Evolutionary conservation across 495 filamentous ascomycete species (phyloP).

Genomic region (Parathielavia hyrcaniae): DNA sequence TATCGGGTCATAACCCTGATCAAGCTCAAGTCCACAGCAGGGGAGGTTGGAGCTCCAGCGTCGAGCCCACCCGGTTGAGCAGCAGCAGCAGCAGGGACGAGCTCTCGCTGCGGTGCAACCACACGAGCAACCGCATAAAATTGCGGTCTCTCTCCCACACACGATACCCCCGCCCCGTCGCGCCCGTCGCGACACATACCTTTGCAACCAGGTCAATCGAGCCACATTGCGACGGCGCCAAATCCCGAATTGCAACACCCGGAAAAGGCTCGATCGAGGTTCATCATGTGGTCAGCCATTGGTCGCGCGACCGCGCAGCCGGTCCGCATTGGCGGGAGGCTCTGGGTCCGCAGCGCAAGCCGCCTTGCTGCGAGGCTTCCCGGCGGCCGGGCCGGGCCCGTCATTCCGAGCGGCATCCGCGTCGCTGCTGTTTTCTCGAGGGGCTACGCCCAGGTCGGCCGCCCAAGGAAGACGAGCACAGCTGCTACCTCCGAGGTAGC

Average conservation of each 20-base stretch:
- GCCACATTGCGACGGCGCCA: constrained; percentile 3
- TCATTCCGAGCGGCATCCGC: constrained; percentile 14
- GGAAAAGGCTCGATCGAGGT: not conserved
- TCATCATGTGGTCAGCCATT: constrained; percentile 30
- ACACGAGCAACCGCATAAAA: constrained; percentile 7
- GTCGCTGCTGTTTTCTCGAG: constrained; percentile 20
- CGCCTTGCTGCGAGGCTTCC: not conserved
- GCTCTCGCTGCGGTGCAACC: constrained; percentile 5
- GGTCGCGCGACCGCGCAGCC: constrained; percentile 25
- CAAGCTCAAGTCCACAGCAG: not conserved
- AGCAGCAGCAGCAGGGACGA: not conserved
- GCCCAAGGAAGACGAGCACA: constrained; percentile 10
- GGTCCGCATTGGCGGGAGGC: constrained; percentile 16
- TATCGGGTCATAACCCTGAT: constrained; percentile 5
- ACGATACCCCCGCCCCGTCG: not conserved
- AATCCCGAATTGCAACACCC: not conserved
- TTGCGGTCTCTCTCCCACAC: not conserved
- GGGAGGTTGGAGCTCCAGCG: constrained; percentile 15
- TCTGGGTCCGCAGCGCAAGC: constrained; percentile 4
- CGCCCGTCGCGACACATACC: not conserved
- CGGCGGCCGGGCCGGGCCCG: constrained; percentile 2
- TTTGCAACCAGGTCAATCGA: not conserved
- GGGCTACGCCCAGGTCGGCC: constrained; percentile 25
- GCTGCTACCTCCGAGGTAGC: constrained; percentile 13
- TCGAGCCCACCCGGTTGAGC: not conserved